Percentiles rank a stretch among this genome's conserved stretches.
Evolutionary conservation across 768 basidiomycete species (phyloP).

Genomic region (Amanita molliuscula): DNA sequence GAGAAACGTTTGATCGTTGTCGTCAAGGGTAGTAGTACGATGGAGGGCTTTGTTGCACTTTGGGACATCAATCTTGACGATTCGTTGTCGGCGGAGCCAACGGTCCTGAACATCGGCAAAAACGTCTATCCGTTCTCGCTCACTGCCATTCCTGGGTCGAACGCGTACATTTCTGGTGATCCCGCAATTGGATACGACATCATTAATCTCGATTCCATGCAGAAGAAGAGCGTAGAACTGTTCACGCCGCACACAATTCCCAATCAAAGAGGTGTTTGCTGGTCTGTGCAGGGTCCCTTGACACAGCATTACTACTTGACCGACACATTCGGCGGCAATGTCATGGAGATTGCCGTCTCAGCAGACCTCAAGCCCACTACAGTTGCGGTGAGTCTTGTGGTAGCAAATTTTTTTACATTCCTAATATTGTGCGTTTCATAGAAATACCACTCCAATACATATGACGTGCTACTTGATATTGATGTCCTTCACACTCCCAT

Average conservation of each 20-base stretch:
- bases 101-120: neutral
- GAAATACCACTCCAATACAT: neutral
- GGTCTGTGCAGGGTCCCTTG: neutral
- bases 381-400: neutral
- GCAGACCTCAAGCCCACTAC: neutral
- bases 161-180: neutral
- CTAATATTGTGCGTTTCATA: neutral
- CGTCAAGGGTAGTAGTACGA: neutral
- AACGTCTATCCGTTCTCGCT: neutral
- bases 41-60: neutral
- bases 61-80: neutral
- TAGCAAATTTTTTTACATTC: neutral
- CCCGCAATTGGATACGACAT: neutral
- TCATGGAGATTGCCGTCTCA: neutral
- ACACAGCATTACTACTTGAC: slow-evolving; percentile 2
- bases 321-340: neutral
- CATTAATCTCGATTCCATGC: neutral
- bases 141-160: neutral
- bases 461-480: neutral
- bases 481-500: neutral
- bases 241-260: neutral
- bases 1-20: neutral
- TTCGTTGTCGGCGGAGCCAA: neutral
- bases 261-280: neutral
- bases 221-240: neutral